A percentile compares a stretch with the other conserved stretches of the same genome.
These are phyloP conservation scores for Metschnikowia picachoensis DNA, from an alignment of 805 yeast genomes.

Conservation along the genomic window DNA sequence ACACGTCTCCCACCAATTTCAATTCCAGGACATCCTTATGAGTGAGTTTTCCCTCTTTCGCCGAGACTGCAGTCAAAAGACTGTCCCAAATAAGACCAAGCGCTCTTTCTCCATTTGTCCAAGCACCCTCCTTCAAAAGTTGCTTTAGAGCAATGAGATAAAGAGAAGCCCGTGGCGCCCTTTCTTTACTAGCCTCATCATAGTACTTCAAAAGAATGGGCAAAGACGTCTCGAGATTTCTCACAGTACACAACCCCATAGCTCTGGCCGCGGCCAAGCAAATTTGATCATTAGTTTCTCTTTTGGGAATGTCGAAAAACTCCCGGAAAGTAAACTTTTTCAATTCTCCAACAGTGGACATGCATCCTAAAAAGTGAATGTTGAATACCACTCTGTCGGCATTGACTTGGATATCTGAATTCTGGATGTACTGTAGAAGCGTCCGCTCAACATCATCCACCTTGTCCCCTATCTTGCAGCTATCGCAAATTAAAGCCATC, in stretches of 20 bases:
- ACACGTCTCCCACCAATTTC: constrained; percentile 34
- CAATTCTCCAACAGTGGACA: constrained; percentile 25
- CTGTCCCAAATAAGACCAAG: constrained; percentile 13
- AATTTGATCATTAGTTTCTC: constrained; percentile 30
- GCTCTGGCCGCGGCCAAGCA: constrained; percentile 49
- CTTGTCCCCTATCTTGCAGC: constrained; percentile 17
- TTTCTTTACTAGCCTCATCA: constrained; percentile 4
- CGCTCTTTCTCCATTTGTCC: background rate
- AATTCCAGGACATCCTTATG: constrained; percentile 23
- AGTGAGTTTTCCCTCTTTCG: constrained; percentile 5
- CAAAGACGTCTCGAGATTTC: constrained; percentile 36
- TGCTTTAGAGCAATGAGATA: constrained; percentile 22
- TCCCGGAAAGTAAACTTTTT: constrained; percentile 28
- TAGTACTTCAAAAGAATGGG: constrained; percentile 30
- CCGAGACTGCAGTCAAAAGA: constrained; percentile 7
- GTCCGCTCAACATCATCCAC: constrained; percentile 26
- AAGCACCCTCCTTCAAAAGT: constrained; percentile 17
- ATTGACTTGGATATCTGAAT: constrained; percentile 1
- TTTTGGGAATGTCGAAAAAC: constrained; percentile 30
- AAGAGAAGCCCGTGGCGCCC: constrained; percentile 11
- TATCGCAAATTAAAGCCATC: constrained; percentile 27
- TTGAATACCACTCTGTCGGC: constrained; percentile 27
- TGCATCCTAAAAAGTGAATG: constrained; percentile 47
- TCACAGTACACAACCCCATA: constrained; percentile 46
- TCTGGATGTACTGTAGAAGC: constrained; percentile 29